Percentiles rank a stretch among this genome's conserved stretches.
Conservation (phyloP, 306 rosid species). For the Cucurbita pepo region DNA sequence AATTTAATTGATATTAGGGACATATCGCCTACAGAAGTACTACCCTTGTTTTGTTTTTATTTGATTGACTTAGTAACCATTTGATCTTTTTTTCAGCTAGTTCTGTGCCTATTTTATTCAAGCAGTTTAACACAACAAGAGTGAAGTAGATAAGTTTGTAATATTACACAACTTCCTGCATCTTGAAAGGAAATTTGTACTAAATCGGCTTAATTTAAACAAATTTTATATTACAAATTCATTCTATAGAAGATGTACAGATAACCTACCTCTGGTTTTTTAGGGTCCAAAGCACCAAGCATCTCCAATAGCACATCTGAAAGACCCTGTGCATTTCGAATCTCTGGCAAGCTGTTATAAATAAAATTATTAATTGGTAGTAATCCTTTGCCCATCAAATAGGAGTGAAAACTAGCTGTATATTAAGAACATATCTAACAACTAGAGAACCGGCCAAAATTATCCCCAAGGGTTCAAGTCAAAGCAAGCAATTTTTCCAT, state of each 20-base stretch:
- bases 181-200: not conserved
- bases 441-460: not conserved
- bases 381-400: not conserved
- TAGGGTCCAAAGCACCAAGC: constrained; percentile 73
- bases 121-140: not conserved
- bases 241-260: not conserved
- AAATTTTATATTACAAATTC: not conserved
- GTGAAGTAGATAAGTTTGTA: not conserved
- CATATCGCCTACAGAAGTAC: not conserved
- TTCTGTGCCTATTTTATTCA: not conserved
- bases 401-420: not conserved
- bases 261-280: constrained; percentile 45
- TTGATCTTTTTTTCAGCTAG: not conserved
- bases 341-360: constrained; percentile 50
- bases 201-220: not conserved
- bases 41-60: not conserved
- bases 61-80: not conserved
- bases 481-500: not conserved
- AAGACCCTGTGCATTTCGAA: constrained; percentile 68
- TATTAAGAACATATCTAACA: not conserved
- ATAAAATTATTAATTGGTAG: constrained; percentile 8
- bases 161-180: not conserved
- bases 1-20: not conserved
- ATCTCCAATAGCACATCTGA: constrained; percentile 80
- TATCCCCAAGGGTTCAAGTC: not conserved